Percentiles rank a stretch among this genome's conserved stretches.
phyloP scores from a whole-genome alignment of 2,329 filamentous ascomycete genomes.

The Geosmithia putterillii region DNA sequence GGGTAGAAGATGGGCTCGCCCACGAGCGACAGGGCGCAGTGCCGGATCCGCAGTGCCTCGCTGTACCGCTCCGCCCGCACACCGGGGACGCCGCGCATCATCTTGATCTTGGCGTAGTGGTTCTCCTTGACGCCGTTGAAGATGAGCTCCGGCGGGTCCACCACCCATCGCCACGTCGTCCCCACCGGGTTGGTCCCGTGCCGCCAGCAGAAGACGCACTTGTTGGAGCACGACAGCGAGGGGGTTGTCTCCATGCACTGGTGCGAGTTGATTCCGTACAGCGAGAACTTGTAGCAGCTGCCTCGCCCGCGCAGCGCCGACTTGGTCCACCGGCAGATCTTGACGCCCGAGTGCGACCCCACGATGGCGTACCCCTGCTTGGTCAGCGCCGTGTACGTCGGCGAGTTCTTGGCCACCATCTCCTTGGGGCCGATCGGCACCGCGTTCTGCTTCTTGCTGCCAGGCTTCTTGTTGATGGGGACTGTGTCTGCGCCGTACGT shows the following conservation, averaged over 20 bases:
- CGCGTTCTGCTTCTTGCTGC: conserved; percentile 22
- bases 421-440: conserved; percentile 52
- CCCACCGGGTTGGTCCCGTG: conserved; percentile 96
- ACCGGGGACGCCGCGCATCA: conserved; percentile 87
- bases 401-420: conserved; percentile 88
- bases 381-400: conserved; percentile 77
- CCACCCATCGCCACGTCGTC: conserved; percentile 92
- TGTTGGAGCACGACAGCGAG: conserved; percentile 91
- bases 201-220: conserved; percentile 98
- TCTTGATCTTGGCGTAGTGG: conserved; percentile 96
- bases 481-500: conserved; percentile 36
- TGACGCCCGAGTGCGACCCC: conserved; percentile 89
- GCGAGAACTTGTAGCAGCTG: conserved; percentile 95
- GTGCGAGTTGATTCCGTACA: conserved; percentile 94
- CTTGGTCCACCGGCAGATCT: conserved; percentile 98
- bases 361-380: conserved; percentile 97
- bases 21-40: conserved; percentile 85
- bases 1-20: conserved; percentile 99
- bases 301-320: conserved; percentile 86
- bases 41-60: conserved; percentile 84
- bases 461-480: conserved; percentile 30
- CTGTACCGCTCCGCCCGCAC: conserved; percentile 84
- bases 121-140: conserved; percentile 82
- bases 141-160: conserved; percentile 81
- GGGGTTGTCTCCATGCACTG: conserved; percentile 98